A percentile compares a stretch with the other conserved stretches of the same genome.
Conservation (phyloP, 2,329 filamentous ascomycete genomes). For the Neofusicoccum sp. region DNA sequence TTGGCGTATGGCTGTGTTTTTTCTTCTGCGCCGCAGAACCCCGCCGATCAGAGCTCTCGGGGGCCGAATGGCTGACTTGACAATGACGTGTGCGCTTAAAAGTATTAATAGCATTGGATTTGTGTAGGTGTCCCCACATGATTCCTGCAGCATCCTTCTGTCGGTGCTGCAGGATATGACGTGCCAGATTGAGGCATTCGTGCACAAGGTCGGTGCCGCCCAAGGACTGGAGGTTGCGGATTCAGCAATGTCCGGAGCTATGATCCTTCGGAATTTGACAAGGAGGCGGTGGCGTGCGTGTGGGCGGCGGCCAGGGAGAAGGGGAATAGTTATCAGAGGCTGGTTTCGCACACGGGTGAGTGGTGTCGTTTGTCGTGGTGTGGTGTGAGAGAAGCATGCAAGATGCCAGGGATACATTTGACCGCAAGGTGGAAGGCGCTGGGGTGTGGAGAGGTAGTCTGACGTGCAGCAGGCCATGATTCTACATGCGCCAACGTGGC, state of each 20-base stretch:
- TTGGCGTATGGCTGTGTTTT: too few species aligned
- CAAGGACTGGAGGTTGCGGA: background rate
- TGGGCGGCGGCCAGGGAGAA: background rate
- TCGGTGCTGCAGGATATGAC: background rate
- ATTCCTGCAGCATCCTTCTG: constrained; percentile 5
- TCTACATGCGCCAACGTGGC: constrained; percentile 63
- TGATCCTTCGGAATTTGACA: background rate
- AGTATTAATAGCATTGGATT: constrained; percentile 24
- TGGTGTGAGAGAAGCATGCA: too few species aligned
- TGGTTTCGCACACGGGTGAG: constrained; percentile 11
- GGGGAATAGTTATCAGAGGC: background rate
- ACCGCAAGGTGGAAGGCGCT: too few species aligned
- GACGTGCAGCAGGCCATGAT: constrained; percentile 40
- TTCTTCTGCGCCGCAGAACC: too few species aligned
- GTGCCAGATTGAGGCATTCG: background rate
- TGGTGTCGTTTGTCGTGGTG: too few species aligned
- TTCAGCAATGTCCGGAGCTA: background rate
- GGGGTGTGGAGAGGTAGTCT: background rate
- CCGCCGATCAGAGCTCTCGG: too few species aligned
- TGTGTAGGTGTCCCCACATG: constrained; percentile 23
- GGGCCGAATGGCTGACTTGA: too few species aligned
- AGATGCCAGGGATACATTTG: too few species aligned
- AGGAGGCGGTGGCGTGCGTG: background rate
- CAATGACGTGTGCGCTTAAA: too few species aligned
- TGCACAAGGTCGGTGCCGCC: background rate